Evolutionary conservation across 2,329 filamentous ascomycete species (phyloP), one percentile per base, ranked within the genome.

Genomic region (Chaetomium sp.): DNA sequence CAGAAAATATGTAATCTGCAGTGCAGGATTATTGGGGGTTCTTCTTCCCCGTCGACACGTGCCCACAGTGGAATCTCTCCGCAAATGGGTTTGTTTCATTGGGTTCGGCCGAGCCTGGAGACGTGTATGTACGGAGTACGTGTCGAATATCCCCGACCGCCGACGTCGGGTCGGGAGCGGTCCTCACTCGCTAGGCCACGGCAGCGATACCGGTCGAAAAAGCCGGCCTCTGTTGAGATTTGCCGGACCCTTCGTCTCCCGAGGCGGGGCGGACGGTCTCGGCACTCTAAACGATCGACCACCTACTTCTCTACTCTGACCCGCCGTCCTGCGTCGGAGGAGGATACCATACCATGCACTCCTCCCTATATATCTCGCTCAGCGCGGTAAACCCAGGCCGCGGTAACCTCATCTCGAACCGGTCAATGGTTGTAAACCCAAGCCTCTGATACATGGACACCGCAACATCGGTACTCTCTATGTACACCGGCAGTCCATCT

Each of bases 401-500:
- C 21, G 78, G 77, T 25, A 80, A 72, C 57, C 65, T 69, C 75
- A 80, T 76, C 25, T 74, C 71, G 27, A 80, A 74, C 23, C 69
- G 66, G 54, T 73, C 73, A 13, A 71, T 60, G 3, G 65, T 66
- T 42, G 69, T 68, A 58, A 80, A 81, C 7, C 78, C 78, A 38
- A 78, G 68, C 65, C 66, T 75, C 62, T 75, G 68, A 51, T 80
- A 80, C 64, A 80, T 74, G 1, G 69, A 66, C 6, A 78, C 73
- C 1, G 78, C 78, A 21, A 75, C 73, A 68, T 74, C 74, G 21
- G 77, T 80, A 23, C 75, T 77, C 64, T 80, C 78, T 16, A 80
- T 68, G 55, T 79, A 75, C 6, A 78, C 73, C 12, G 74, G 72
- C 60, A 76, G 69, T 16, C 70, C 69, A 12, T 76, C 75, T 16